Percentiles rank a stretch among this genome's conserved stretches.
Evolutionary conservation across 176 grass and related monocot genomes (phyloP).

Genomic region (Rhipidocladum racemiflorum): DNA sequence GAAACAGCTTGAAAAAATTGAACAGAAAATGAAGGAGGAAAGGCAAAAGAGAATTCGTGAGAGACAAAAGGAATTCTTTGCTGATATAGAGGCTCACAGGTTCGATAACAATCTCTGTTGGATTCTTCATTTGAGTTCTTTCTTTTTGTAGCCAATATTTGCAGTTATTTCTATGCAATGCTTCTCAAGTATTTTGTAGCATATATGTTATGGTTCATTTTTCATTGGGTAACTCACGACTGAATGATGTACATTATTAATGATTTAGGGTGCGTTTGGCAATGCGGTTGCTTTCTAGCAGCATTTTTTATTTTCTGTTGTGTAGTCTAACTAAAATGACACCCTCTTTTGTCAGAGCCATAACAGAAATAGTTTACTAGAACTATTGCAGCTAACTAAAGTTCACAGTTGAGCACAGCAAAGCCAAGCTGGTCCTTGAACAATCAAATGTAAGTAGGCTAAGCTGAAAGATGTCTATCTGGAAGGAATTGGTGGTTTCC

Average conservation of each 20-base stretch:
- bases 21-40: constrained; percentile 99
- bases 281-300: not conserved
- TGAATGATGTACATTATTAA: not conserved
- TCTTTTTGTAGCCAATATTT: constrained; percentile 12
- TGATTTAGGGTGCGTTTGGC: not conserved
- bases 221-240: not conserved
- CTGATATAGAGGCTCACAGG: constrained; percentile 91
- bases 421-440: not conserved
- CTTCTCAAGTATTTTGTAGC: constrained; percentile 13
- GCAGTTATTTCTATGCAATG: not conserved
- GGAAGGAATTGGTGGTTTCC: not conserved
- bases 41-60: constrained; percentile 96
- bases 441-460: not conserved
- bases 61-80: constrained; percentile 97
- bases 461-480: constrained; percentile 7
- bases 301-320: not conserved
- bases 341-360: not conserved
- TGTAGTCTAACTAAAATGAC: not conserved
- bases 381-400: not conserved
- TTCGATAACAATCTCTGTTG: constrained; percentile 20
- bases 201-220: constrained; percentile 12
- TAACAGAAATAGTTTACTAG: not conserved
- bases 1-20: constrained; percentile 97
- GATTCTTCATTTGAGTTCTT: not conserved
- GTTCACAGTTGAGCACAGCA: not conserved